phyloP scores from a whole-genome alignment of 805 yeast species.

The Kazachstania martiniae region DNA sequence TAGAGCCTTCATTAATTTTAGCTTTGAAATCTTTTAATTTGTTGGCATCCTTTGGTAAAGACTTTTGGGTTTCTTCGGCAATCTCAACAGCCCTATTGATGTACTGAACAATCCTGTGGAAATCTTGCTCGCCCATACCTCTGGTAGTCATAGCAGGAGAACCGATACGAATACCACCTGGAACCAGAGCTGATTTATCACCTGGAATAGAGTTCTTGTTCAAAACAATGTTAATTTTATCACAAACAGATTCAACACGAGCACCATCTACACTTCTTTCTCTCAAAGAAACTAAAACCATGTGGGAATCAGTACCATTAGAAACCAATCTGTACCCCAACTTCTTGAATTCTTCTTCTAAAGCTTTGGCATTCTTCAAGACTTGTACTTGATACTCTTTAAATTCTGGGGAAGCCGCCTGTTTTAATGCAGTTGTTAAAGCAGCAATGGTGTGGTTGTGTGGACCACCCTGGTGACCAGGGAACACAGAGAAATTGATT shows the following conservation, averaged over 20 bases:
- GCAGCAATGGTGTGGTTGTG: slow-evolving; percentile 98
- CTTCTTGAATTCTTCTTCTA: slow-evolving; percentile 61
- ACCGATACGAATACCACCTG: slow-evolving; percentile 94
- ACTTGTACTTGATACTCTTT: slow-evolving; percentile 83
- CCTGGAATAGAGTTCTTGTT: slow-evolving; percentile 97
- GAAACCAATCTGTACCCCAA: slow-evolving; percentile 77
- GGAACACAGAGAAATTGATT: slow-evolving; percentile 96
- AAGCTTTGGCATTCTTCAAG: slow-evolving; percentile 72
- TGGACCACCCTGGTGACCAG: slow-evolving; percentile 99
- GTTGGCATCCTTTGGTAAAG: slow-evolving; percentile 83
- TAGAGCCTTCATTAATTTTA: slow-evolving; percentile 58
- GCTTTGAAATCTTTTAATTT: slow-evolving; percentile 91
- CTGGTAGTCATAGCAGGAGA: slow-evolving; percentile 98
- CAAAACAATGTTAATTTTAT: slow-evolving; percentile 84
- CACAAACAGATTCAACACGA: slow-evolving; percentile 88
- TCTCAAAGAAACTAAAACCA: slow-evolving; percentile 81
- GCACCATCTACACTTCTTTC: slow-evolving; percentile 91
- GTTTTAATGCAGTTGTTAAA: slow-evolving; percentile 92
- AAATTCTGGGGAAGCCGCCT: slow-evolving; percentile 82
- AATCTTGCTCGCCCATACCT: slow-evolving; percentile 83
- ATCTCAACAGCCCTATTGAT: slow-evolving; percentile 68
- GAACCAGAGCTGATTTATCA: slow-evolving; percentile 88
- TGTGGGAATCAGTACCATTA: slow-evolving; percentile 93
- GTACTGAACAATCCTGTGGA: slow-evolving; percentile 64
- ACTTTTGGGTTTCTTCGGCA: slow-evolving; percentile 64